phyloP scores from a whole-genome alignment of 108 stramenopile species.

The Pseudonitzschia multiseries region DNA sequence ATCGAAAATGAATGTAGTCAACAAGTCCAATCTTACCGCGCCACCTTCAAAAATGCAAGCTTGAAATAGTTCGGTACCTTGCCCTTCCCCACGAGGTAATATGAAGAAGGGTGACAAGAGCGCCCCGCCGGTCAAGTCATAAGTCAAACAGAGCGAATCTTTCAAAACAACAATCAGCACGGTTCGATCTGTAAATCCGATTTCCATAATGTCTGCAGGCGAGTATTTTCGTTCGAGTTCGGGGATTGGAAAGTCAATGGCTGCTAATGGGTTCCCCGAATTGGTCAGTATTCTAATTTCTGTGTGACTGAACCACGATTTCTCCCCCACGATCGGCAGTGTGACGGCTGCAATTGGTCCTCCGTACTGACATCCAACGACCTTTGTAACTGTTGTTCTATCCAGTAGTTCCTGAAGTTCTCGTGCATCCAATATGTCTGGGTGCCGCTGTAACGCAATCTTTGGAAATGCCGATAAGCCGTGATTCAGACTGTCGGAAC shows the following conservation, averaged over 20 bases:
- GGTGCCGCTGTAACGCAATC: slow-evolving; percentile 34
- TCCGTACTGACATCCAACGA: slow-evolving; percentile 80
- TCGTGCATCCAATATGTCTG: slow-evolving; percentile 31
- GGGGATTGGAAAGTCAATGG: slow-evolving; percentile 62
- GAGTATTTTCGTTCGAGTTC: slow-evolving; percentile 39
- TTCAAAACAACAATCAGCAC: slow-evolving; percentile 62
- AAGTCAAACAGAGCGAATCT: slow-evolving; percentile 75
- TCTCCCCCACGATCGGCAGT: slow-evolving; percentile 46
- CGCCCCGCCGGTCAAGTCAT: slow-evolving; percentile 54
- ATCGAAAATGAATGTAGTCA: background rate
- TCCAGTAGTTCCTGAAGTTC: slow-evolving; percentile 58
- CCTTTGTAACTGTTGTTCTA: slow-evolving; percentile 68
- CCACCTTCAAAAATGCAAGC: slow-evolving; percentile 75
- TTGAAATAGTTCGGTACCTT: slow-evolving; percentile 56
- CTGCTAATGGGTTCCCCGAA: slow-evolving; percentile 52
- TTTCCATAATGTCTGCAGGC: slow-evolving; percentile 61
- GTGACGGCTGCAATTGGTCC: slow-evolving; percentile 80
- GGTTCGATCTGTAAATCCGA: slow-evolving; percentile 75
- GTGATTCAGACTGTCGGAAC: slow-evolving; percentile 20
- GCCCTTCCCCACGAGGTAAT: slow-evolving; percentile 37
- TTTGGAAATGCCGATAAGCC: slow-evolving; percentile 47
- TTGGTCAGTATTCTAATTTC: slow-evolving; percentile 76
- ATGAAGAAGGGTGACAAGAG: slow-evolving; percentile 75
- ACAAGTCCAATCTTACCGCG: slow-evolving; percentile 22
- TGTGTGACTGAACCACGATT: slow-evolving; percentile 41